These are phyloP conservation scores for Mycena latifolia DNA, from an alignment of 768 basidiomycete species.

Conservation along the genomic window DNA sequence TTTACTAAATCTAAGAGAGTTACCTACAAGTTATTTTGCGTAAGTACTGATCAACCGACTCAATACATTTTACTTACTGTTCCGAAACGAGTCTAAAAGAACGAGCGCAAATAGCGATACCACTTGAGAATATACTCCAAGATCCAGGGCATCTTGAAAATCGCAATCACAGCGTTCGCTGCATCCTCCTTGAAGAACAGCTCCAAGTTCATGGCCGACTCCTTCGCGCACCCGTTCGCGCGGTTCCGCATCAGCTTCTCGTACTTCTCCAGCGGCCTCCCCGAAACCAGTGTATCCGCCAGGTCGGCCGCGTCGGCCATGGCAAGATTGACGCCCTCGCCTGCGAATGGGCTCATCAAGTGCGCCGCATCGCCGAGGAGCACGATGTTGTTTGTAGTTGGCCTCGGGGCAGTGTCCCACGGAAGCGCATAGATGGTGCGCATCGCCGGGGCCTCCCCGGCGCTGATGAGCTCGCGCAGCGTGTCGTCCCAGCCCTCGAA, in stretches of 20 bases:
- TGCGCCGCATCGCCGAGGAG: constrained; percentile 53
- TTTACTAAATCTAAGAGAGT: too few relatives aligned
- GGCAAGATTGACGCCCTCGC: constrained; percentile 53
- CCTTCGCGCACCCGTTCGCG: constrained; percentile 16
- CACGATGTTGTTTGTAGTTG: constrained; percentile 8
- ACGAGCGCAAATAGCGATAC: background rate
- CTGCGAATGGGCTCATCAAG: constrained; percentile 51
- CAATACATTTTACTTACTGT: too few relatives aligned
- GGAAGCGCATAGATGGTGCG: constrained; percentile 31
- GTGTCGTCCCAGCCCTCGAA: too few relatives aligned
- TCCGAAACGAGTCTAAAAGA: background rate
- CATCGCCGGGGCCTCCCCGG: constrained; percentile 4
- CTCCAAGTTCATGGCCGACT: constrained; percentile 26
- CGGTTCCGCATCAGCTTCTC: constrained; percentile 30
- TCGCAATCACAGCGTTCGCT: background rate
- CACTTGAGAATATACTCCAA: background rate
- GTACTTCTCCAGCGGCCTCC: constrained; percentile 24
- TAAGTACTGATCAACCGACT: too few relatives aligned
- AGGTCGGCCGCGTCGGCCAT: constrained; percentile 40
- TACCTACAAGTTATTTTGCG: too few relatives aligned
- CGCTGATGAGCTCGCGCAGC: constrained; percentile 28
- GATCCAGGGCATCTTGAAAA: constrained; percentile 12
- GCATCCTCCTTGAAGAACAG: constrained; percentile 24
- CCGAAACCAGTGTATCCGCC: constrained; percentile 18
- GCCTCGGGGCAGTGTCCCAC: constrained; percentile 8